Evolutionary conservation across 176 grass and related monocot genomes (phyloP).

Genomic region (Areca catechu): DNA sequence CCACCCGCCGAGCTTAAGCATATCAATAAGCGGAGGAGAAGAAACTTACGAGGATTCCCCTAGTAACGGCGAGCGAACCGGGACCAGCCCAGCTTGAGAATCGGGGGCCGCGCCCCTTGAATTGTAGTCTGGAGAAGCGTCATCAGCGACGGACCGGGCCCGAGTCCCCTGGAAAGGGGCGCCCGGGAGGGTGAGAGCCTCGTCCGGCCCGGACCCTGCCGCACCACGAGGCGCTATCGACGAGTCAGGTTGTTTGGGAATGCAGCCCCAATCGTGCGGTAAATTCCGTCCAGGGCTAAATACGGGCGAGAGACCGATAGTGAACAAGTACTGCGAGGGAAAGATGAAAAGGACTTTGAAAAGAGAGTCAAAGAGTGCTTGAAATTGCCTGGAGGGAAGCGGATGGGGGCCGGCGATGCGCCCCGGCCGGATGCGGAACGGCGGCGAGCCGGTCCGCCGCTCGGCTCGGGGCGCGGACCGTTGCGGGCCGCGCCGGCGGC

Average conservation of each 20-base stretch:
- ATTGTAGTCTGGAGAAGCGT: no score
- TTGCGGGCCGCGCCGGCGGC: no score
- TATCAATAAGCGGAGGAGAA: slow-evolving; percentile 7
- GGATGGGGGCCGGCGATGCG: slow-evolving; percentile 37
- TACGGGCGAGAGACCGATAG: slow-evolving; percentile 43
- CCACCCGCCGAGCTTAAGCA: no score
- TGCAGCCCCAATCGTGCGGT: no score
- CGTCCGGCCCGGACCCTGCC: slow-evolving; percentile 27
- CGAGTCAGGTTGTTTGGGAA: neutral
- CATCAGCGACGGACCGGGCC: slow-evolving; percentile 14
- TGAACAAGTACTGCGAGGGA: slow-evolving; percentile 44
- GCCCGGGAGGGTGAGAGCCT: slow-evolving; percentile 28
- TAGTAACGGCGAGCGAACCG: slow-evolving; percentile 8
- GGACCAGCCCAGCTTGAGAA: slow-evolving; percentile 6
- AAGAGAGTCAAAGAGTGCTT: slow-evolving; percentile 18
- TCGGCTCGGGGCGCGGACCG: no score
- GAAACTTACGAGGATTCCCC: slow-evolving; percentile 7
- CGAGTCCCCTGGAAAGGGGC: slow-evolving; percentile 27
- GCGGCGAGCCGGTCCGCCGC: no score
- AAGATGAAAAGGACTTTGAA: slow-evolving; percentile 35
- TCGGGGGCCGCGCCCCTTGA: neutral
- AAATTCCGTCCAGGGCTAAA: slow-evolving; percentile 37
- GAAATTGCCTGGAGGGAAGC: slow-evolving; percentile 64
- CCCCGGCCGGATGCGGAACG: slow-evolving; percentile 23
- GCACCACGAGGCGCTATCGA: slow-evolving; percentile 24